Evolutionary conservation across 352 stramenopile genomes (phyloP), one percentile per base, ranked within the genome.

Genomic region (Phytophthora citrophthora): DNA sequence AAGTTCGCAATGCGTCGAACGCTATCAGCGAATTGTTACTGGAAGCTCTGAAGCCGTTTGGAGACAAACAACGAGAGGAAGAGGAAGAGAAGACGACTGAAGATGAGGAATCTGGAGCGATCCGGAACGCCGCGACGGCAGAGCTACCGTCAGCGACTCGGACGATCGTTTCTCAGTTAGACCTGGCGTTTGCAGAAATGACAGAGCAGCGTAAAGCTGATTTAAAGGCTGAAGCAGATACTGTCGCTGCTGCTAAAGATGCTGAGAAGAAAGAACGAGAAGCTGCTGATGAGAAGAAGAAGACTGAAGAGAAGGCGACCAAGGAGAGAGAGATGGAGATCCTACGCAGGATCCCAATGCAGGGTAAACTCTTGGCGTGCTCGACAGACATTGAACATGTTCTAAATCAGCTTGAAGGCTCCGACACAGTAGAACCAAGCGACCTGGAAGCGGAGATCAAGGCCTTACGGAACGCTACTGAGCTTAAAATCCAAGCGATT

Each of bases 1-100:
- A 60, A 16, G 68, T 85, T 29, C 72, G 73, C 13, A 60, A 76
- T 44, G 73, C 66, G 0, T 76, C 76, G 11, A 64, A 79, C 16
- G 53, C 61, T 9, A 90, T 90, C 40, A 76, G 77, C 29, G 70
- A 79, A 29, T 64, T 66, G 9, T 48, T 90, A 9, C 49, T 84
- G 3, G 60, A 86, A 23, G 78, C 78, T 5, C 41, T 88, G 3
- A 78, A 81, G 32, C 81, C 81, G 12, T 88, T 90, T 23, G 72
- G 87, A 43, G 66, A 70, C 5, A 56, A 67, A 31, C 58, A 58
- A 29, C 63, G 72, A 31, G 72, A 79, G 40, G 51, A 76, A n/a
- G 65, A 82, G 8, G 52, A 72, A 12, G n/a, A n/a, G n/a, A 63
- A 80, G 8, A 60, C 55, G 0, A 12, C 59, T 1, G 47, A 59